Evolutionary conservation across 257 asterid genomes (phyloP).

Genomic region (Salvia hispanica): DNA sequence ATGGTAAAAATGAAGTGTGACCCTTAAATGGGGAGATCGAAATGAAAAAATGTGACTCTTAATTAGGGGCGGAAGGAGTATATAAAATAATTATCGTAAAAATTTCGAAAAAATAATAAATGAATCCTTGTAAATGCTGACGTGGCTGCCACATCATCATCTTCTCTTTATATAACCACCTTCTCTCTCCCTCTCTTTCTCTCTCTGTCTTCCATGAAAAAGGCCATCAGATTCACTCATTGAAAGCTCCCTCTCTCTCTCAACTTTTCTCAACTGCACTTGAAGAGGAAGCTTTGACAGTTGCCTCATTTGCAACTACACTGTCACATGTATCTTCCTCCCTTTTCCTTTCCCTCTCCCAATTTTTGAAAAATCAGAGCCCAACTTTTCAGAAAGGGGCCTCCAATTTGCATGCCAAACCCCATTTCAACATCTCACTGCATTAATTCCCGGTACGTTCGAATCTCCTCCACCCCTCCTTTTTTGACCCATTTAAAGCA

Average conservation of each 20-base stretch:
- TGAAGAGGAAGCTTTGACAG: conserved; percentile 49
- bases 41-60: no score
- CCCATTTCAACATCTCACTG: conserved; percentile 25
- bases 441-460: conserved; percentile 58
- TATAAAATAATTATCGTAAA: no score
- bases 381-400: conserved; percentile 50
- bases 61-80: no score
- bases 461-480: conserved; percentile 33
- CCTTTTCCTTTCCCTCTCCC: conserved; percentile 58
- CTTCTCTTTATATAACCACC: conserved; percentile 38
- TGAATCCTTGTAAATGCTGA: conserved; percentile 36
- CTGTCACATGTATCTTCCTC: conserved; percentile 49
- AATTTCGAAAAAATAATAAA: background rate
- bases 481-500: conserved; percentile 59
- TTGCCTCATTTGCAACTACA: conserved; percentile 35
- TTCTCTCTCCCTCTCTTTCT: conserved; percentile 19
- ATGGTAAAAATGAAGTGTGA: no score
- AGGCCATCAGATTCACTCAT: conserved; percentile 41
- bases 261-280: conserved; percentile 29
- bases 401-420: conserved; percentile 63
- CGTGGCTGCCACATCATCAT: conserved; percentile 58
- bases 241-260: conserved; percentile 23
- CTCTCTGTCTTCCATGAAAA: conserved; percentile 62
- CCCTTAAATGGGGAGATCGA: no score
- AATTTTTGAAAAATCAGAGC: conserved; percentile 62